A percentile compares a stretch with the other conserved stretches of the same genome.
These are phyloP conservation scores for Ricinus communis DNA, from an alignment of 345 rosid species.

Conservation along the genomic window DNA sequence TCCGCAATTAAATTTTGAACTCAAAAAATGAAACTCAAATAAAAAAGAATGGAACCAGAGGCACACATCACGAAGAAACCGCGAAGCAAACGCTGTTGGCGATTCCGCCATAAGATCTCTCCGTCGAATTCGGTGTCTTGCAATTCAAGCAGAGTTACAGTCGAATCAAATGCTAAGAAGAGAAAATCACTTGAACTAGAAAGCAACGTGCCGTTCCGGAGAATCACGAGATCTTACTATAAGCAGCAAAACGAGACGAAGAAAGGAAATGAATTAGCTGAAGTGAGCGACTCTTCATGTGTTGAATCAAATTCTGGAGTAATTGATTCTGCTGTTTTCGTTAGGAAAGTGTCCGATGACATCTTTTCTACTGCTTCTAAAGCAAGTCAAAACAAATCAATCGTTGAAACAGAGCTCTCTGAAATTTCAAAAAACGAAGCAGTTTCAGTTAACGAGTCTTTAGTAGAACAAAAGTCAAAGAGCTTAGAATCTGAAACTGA, in stretches of 20 bases:
- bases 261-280: slow-evolving; percentile 33
- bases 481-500: slow-evolving; percentile 43
- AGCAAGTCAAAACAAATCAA: slow-evolving; percentile 25
- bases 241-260: slow-evolving; percentile 32
- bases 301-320: slow-evolving; percentile 42
- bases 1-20: slow-evolving; percentile 8
- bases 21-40: slow-evolving; percentile 23
- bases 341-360: slow-evolving; percentile 28
- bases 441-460: slow-evolving; percentile 26
- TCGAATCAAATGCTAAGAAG: slow-evolving; percentile 36
- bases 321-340: slow-evolving; percentile 26
- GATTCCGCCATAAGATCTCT: slow-evolving; percentile 24
- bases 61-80: slow-evolving; percentile 20
- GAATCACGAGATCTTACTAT: slow-evolving; percentile 50
- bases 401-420: slow-evolving; percentile 22
- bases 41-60: neutral
- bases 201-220: slow-evolving; percentile 34
- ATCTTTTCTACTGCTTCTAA: slow-evolving; percentile 42
- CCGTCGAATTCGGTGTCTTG: slow-evolving; percentile 35
- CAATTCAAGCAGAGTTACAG: slow-evolving; percentile 43
- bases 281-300: slow-evolving; percentile 60
- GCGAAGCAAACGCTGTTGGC: slow-evolving; percentile 20
- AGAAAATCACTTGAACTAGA: slow-evolving; percentile 34
- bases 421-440: slow-evolving; percentile 40
- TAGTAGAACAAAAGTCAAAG: slow-evolving; percentile 42